Conservation (phyloP, 2,329 filamentous ascomycete species). For the Fusarium redolens region DNA sequence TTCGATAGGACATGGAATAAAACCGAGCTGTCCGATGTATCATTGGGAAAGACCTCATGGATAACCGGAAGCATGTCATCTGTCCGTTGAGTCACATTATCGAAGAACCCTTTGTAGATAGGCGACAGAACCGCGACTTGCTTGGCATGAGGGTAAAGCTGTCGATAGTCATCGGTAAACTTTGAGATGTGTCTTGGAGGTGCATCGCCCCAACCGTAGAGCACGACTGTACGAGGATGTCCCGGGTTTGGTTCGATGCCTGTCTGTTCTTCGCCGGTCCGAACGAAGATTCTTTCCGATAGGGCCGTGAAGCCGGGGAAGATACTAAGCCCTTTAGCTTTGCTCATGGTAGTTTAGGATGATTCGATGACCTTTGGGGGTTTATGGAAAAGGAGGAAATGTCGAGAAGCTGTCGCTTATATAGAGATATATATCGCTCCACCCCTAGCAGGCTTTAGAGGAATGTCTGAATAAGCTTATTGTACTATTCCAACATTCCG, state of each 20-base stretch:
- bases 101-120: background rate
- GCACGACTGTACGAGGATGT: background rate
- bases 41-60: background rate
- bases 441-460: no score
- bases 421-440: no score
- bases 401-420: no score
- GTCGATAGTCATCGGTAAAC: background rate
- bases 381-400: no score
- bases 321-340: fast-evolving
- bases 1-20: constrained; percentile 1
- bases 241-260: fast-evolving
- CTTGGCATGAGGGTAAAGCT: background rate
- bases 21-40: fast-evolving
- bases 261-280: background rate
- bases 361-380: no score
- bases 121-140: background rate
- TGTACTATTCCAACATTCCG: fast-evolving
- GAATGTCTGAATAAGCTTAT: background rate
- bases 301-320: background rate
- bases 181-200: constrained; percentile 4
- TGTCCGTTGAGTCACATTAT: background rate
- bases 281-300: background rate
- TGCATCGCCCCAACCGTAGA: constrained; percentile 19
- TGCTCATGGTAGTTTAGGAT: background rate
- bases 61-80: background rate